These are phyloP conservation scores for Chrysoporthe cubensis DNA, from an alignment of 2,329 filamentous ascomycete species.

Conservation along the genomic window DNA sequence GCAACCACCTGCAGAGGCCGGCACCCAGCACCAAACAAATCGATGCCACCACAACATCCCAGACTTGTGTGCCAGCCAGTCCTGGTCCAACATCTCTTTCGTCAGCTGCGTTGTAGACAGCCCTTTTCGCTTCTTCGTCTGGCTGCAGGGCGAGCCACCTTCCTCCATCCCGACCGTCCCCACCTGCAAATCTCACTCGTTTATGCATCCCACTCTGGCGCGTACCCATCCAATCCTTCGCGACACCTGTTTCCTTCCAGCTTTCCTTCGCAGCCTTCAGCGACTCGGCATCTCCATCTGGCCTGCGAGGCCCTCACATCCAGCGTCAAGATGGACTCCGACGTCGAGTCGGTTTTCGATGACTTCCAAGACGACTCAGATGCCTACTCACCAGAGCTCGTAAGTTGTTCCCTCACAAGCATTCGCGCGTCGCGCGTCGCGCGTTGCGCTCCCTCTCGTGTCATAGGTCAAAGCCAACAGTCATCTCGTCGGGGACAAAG, in stretches of 20 bases:
- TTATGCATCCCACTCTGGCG: slow-evolving; percentile 23
- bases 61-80: neutral
- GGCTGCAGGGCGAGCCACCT: slow-evolving; percentile 19
- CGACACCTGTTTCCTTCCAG: slow-evolving; percentile 13
- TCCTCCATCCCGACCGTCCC: slow-evolving; percentile 11
- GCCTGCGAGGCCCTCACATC: slow-evolving; percentile 20
- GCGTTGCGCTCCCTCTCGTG: neutral
- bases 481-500: slow-evolving; percentile 14
- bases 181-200: slow-evolving; percentile 26
- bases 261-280: slow-evolving; percentile 12
- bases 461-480: slow-evolving; percentile 17
- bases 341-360: slow-evolving; percentile 62
- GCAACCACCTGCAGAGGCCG: slow-evolving; percentile 7
- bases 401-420: slow-evolving; percentile 42
- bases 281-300: slow-evolving; percentile 18
- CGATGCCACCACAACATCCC: slow-evolving; percentile 2
- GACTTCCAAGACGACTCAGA: slow-evolving; percentile 58
- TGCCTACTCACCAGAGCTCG: slow-evolving; percentile 58
- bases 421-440: slow-evolving; percentile 18
- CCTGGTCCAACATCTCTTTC: neutral
- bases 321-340: slow-evolving; percentile 55
- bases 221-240: slow-evolving; percentile 16
- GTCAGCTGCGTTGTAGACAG: neutral
- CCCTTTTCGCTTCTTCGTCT: slow-evolving; percentile 7
- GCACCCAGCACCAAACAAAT: neutral